Evolutionary conservation across 2,329 filamentous ascomycete species (phyloP).

Genomic region (Alternaria gaisen): DNA sequence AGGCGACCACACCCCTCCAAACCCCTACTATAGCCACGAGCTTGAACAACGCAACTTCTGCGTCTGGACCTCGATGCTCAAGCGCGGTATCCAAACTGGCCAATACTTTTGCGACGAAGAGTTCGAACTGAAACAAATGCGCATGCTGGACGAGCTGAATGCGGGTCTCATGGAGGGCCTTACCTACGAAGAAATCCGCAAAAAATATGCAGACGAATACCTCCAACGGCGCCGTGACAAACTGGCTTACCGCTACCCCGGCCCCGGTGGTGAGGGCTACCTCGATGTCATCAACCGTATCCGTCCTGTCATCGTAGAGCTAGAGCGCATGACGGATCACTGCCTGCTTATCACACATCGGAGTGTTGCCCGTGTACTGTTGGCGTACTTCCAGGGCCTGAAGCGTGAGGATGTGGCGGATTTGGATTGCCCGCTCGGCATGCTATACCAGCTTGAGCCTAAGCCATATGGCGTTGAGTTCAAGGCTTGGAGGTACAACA

Average conservation of each 20-base stretch:
- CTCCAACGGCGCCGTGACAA: conserved; percentile 82
- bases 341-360: conserved; percentile 92
- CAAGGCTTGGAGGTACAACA: conserved; percentile 92
- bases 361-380: conserved; percentile 87
- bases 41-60: conserved; percentile 84
- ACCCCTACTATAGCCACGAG: conserved; percentile 74
- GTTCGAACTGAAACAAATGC: conserved; percentile 93
- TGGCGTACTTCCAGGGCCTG: conserved; percentile 96
- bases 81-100: conserved; percentile 85
- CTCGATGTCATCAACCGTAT: conserved; percentile 96
- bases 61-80: conserved; percentile 98
- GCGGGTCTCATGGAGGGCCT: conserved; percentile 92
- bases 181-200: conserved; percentile 89
- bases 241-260: conserved; percentile 94
- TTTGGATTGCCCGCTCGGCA: conserved; percentile 90
- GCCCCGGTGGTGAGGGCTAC: conserved; percentile 94
- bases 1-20: conserved; percentile 92
- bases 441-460: conserved; percentile 93
- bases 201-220: conserved; percentile 83
- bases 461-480: conserved; percentile 98
- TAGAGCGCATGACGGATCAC: conserved; percentile 97
- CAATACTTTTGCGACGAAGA: conserved; percentile 95
- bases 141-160: conserved; percentile 96
- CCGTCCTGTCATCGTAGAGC: conserved; percentile 93
- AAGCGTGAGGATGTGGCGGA: conserved; percentile 92